phyloP scores from a whole-genome alignment of 495 filamentous ascomycete species.

The Talaromyces trachyspermus region DNA sequence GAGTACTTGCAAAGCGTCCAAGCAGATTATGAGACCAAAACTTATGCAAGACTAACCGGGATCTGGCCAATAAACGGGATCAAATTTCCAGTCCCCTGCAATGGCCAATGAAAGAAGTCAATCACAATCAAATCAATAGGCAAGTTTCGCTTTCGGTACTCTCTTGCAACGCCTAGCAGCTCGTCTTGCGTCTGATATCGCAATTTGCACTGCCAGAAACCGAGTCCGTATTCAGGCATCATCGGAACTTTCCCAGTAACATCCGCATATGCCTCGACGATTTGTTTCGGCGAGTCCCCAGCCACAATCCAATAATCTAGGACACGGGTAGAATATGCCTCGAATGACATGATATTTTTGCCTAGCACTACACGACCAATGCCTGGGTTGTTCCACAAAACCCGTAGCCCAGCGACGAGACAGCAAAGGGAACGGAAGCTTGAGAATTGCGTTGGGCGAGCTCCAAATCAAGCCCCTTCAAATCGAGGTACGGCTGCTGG shows the following conservation, averaged over 20 bases:
- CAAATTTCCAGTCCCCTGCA: conserved; percentile 53
- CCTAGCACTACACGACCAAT: conserved; percentile 50
- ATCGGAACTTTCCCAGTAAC: conserved; percentile 47
- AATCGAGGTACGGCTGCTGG: conserved; percentile 47
- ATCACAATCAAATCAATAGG: conserved; percentile 51
- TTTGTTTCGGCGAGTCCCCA: conserved; percentile 44
- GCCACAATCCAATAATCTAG: conserved; percentile 55
- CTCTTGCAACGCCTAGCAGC: conserved; percentile 44
- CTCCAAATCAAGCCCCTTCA: conserved; percentile 50
- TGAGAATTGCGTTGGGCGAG: conserved; percentile 56
- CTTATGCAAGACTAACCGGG: conserved; percentile 23
- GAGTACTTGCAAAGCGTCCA: no score
- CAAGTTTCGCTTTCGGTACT: conserved; percentile 41
- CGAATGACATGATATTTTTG: conserved; percentile 51
- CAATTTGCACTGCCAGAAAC: conserved; percentile 57
- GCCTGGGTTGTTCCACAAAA: conserved; percentile 53
- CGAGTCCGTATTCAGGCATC: conserved; percentile 57
- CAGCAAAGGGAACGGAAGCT: conserved; percentile 48
- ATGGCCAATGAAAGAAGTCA: conserved; percentile 55
- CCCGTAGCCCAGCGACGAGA: conserved; percentile 49
- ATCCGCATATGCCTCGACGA: conserved; percentile 42
- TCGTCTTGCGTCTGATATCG: conserved; percentile 54
- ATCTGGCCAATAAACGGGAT: conserved; percentile 51
- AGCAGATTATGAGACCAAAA: conserved; percentile 3
- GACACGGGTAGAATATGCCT: conserved; percentile 43